Base-by-base conservation (phyloP, 208 protist genomes). In the Trypanosoma platydactyli region DNA sequence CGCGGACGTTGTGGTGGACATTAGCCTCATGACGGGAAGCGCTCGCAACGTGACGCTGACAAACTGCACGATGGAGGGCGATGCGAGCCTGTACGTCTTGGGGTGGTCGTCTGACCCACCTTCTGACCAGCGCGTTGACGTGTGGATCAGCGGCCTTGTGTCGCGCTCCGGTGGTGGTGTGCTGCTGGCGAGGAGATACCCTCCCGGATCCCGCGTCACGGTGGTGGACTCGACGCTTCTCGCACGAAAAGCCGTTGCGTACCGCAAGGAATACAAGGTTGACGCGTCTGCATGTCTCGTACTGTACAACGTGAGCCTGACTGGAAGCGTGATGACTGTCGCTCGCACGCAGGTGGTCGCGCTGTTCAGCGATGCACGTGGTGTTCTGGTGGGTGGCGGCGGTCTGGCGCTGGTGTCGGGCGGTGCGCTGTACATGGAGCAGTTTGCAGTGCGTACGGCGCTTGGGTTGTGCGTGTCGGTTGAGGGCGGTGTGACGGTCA, bases 71-170 rank as follows among this genome's bases (percentile, higher is more conserved):
- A 52, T 62, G 42, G 45, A n/a, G 20, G 45, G 45, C 45, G 33
- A 5, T 15, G 57, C 57, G 24, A 62, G 57, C 18, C 57, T 62
- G 57, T 62, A 62, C 35, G 42, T 62, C 18, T 6, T 62, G 44
- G 57, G 57, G 7, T 52, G 57, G 42, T 6, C 27, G 44, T 15
- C n/a, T 11, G 29, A 25, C 25, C n/a, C 42, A 16, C n/a, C 42
- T 35, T 24, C 13, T 3, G 27, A 24, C 3, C 13, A 62, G 45
- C 44, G 44, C 27, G 45, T 62, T n/a, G 35, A 62, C 25, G 57
- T 62, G 57, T 62, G 25, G 57, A 52, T 62, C 45, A 62, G 57
- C 18, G 57, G 57, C 12, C 25, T 62, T 30, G 57, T 48, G 42
- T 56, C 51, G 27, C 42, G 42, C 45, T 62, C 57, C 12, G 57